Conservation (phyloP, 1,284 basidiomycete genomes). For the Irpex lacteus region DNA sequence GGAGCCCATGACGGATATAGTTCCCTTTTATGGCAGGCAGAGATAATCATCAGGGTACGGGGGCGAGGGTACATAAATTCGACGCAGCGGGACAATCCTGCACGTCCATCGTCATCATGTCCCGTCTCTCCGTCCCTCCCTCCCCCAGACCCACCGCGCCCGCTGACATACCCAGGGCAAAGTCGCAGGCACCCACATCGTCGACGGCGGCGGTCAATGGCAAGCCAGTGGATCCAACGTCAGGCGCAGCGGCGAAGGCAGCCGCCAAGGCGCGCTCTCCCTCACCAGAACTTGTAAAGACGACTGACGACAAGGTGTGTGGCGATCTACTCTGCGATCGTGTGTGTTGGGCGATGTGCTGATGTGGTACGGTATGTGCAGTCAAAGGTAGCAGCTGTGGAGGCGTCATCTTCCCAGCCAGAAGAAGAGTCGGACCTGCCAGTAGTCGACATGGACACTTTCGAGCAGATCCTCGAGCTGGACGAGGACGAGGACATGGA, state of each 20-base stretch:
- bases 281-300: not conserved
- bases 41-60: slow-evolving; percentile 1
- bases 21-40: slow-evolving; percentile 1
- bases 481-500: slow-evolving; percentile 82
- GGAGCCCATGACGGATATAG: slow-evolving; percentile 1
- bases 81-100: not conserved
- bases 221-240: not conserved
- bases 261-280: slow-evolving; percentile 6
- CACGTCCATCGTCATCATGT: not conserved
- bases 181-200: not conserved
- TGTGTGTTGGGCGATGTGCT: not conserved
- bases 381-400: not conserved
- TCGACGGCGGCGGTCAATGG: not conserved
- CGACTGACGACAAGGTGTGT: slow-evolving; percentile 3
- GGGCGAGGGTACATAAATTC: slow-evolving; percentile 1
- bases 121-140: slow-evolving; percentile 1
- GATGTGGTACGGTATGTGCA: not conserved
- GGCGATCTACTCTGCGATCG: slow-evolving; percentile 6
- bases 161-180: not conserved
- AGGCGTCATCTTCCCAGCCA: not conserved
- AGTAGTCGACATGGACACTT: slow-evolving; percentile 74
- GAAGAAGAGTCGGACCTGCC: slow-evolving; percentile 13
- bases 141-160: not conserved
- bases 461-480: slow-evolving; percentile 85
- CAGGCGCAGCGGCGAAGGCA: not conserved